Evolutionary conservation across 306 rosid genomes (phyloP).

Genomic region (Pueraria montana): DNA sequence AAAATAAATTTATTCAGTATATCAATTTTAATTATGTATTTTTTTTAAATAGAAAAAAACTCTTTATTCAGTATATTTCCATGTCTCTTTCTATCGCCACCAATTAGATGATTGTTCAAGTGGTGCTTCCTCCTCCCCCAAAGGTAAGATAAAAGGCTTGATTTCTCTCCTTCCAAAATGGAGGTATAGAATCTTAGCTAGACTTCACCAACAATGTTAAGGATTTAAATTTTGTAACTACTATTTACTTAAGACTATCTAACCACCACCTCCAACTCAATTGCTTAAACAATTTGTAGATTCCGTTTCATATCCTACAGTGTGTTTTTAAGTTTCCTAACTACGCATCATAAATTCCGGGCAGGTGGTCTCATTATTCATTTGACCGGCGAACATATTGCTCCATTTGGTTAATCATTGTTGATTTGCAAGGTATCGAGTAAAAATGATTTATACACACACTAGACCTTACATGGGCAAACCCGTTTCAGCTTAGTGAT

Average conservation of each 20-base stretch:
- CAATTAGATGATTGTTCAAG: not conserved
- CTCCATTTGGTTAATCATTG: not conserved
- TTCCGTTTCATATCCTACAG: not conserved
- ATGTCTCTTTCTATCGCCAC: no score
- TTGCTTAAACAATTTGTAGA: not conserved
- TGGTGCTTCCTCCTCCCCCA: not conserved
- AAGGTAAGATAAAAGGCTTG: not conserved
- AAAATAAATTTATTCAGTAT: no score
- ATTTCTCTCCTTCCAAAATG: not conserved
- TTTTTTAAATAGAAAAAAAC: no score
- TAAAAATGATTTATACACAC: not conserved
- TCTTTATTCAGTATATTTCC: no score
- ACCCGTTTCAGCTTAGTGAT: no score
- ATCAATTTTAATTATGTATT: no score
- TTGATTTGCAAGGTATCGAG: not conserved
- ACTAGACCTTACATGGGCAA: not conserved
- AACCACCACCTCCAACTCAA: slow-evolving; percentile 5
- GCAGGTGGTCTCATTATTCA: not conserved
- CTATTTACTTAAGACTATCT: not conserved
- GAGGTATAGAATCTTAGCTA: not conserved
- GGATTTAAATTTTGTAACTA: not conserved
- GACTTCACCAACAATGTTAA: not conserved
- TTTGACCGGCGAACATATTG: not conserved
- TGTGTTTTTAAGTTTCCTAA: not conserved
- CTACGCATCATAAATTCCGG: not conserved